Evolutionary conservation across 331 rosid species (phyloP), one percentile per base, ranked within the genome.

Genomic region (Ulmus americana): DNA sequence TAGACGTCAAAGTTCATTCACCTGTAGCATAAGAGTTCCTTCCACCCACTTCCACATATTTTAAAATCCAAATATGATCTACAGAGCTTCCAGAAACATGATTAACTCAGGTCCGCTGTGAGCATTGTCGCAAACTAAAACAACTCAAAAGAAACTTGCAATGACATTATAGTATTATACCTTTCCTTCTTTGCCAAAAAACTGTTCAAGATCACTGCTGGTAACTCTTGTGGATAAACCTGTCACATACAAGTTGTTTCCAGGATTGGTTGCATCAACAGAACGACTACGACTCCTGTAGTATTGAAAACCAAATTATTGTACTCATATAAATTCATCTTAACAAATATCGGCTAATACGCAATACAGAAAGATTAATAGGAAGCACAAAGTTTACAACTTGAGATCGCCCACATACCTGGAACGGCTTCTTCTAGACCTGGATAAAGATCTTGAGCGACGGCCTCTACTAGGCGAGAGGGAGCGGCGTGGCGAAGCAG

Each of bases 371-470:
- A 0, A n/a, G n/a, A 11, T 18, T 53, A 40, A 57, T 35, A 6
- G 52, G n/a, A 68, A 46, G 18, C 8, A 42, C 7, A 59, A 44
- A 20, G 3, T 58, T 41, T 8, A 42, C 16, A 67, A n/a, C 57
- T 46, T 28, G 48, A 47, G 28, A 44, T n/a, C 38, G 8, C 12
- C 44, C 13, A 40, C 6, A 65, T 67, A 81, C 83, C 83, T 77
- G 51, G 85, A 80, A 59, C 71, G 79, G 59, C 77, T 77, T 76
- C 81, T 81, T 60, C 78, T 74, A n/a, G 73, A 62, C 77, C 71
- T 63, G 0, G 78, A 59, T 22, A 56, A 42, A 9, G 82, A 79
- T 56, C 78, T 64, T 11, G 71, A 69, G 64, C 72, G 67, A 41
- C 43, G 76, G 60, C 60, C 79, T 51, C 75, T 59, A 40, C 16